A percentile compares a stretch with the other conserved stretches of the same genome.
Conservation (phyloP, 306 rosid species). For the Dryas alaskensis region DNA sequence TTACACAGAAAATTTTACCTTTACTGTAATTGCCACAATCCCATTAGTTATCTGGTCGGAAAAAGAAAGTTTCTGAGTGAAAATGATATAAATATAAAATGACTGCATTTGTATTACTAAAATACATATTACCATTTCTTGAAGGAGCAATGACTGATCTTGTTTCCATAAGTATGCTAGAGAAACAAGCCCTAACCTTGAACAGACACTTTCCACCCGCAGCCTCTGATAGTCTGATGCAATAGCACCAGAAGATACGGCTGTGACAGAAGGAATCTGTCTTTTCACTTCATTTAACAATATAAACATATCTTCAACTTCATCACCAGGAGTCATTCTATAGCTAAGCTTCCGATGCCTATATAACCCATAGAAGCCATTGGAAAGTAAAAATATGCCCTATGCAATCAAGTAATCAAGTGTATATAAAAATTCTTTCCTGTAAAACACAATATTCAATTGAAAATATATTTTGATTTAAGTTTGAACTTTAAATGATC, state of each 20-base stretch:
- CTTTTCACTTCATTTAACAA: constrained; percentile 82
- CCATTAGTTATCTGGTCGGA: constrained; percentile 65
- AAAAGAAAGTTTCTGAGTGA: constrained; percentile 5
- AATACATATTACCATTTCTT: constrained; percentile 74
- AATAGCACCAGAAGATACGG: constrained; percentile 96
- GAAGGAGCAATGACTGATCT: constrained; percentile 90
- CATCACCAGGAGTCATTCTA: constrained; percentile 80
- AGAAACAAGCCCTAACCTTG: constrained; percentile 99
- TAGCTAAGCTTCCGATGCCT: constrained; percentile 91
- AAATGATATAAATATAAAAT: constrained; percentile 1
- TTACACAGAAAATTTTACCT: constrained; percentile 49
- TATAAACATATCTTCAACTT: constrained; percentile 89
- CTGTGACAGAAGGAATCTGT: constrained; percentile 73
- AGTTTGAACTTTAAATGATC: too few relatives aligned
- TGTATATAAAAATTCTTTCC: neutral
- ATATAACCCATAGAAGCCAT: constrained; percentile 24
- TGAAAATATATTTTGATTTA: too few relatives aligned
- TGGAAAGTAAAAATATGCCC: constrained; percentile 17
- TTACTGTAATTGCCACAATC: constrained; percentile 79
- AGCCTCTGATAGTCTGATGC: constrained; percentile 97
- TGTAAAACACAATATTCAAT: too few relatives aligned
- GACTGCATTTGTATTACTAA: constrained; percentile 20
- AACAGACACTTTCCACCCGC: constrained; percentile 95
- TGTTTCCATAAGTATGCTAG: constrained; percentile 94
- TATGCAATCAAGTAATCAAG: constrained; percentile 9